A percentile compares a stretch with the other conserved stretches of the same genome.
Evolutionary conservation across 2,329 filamentous ascomycete genomes (phyloP).

Genomic region (Onygenales sp.): DNA sequence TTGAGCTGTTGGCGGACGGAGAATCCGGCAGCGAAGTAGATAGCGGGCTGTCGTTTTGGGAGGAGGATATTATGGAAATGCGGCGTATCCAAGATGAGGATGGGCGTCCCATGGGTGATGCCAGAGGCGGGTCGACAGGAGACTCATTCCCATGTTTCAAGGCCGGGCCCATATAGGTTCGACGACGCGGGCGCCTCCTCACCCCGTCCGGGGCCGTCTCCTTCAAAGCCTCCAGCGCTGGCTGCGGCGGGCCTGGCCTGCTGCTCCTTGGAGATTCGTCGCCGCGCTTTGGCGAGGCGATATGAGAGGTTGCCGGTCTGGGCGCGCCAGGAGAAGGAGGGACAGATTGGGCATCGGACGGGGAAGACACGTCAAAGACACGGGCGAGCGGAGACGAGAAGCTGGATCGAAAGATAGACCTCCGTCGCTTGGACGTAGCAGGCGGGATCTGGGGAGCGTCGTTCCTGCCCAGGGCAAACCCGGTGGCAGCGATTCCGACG

Average conservation of each 20-base stretch:
- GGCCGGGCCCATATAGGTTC: slow-evolving; percentile 26
- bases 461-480: slow-evolving; percentile 47
- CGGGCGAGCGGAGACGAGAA: slow-evolving; percentile 1
- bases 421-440: slow-evolving; percentile 3
- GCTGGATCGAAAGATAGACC: slow-evolving; percentile 6
- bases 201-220: slow-evolving; percentile 10
- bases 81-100: slow-evolving; percentile 48
- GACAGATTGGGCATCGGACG: slow-evolving; percentile 4
- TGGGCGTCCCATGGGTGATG: slow-evolving; percentile 25
- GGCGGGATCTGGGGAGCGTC: slow-evolving; percentile 21
- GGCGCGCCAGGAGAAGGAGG: neutral
- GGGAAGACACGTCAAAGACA: slow-evolving; percentile 6
- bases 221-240: slow-evolving; percentile 1
- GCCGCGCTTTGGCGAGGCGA: neutral
- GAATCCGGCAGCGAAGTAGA: slow-evolving; percentile 43
- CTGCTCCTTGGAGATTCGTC: neutral
- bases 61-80: slow-evolving; percentile 43
- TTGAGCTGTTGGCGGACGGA: slow-evolving; percentile 45
- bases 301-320: neutral
- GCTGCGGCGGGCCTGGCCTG: neutral
- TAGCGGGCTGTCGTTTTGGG: slow-evolving; percentile 36
- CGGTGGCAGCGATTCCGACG: slow-evolving; percentile 50
- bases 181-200: slow-evolving; percentile 24
- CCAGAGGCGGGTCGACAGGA: slow-evolving; percentile 15
- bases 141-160: slow-evolving; percentile 19